phyloP scores from a whole-genome alignment of 768 basidiomycete species.

The Leccinum ochraceum region DNA sequence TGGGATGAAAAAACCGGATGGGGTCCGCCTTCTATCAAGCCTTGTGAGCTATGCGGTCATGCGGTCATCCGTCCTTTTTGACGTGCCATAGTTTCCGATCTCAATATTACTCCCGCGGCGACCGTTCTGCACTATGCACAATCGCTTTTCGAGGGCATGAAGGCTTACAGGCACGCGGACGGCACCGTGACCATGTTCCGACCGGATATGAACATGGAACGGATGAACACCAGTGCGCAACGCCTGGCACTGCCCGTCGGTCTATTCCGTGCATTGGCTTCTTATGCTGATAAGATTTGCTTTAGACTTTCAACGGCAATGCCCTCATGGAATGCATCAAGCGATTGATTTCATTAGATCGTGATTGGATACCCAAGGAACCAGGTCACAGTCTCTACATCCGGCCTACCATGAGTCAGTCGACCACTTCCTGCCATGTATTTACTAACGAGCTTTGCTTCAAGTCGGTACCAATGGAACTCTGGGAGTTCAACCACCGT shows the following conservation, averaged over 20 bases:
- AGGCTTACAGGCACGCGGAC: slow-evolving; percentile 78
- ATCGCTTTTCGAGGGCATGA: slow-evolving; percentile 90
- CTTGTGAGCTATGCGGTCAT: slow-evolving; percentile 55
- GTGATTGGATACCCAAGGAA: slow-evolving; percentile 88
- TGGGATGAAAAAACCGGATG: slow-evolving; percentile 78
- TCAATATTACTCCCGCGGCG: slow-evolving; percentile 36
- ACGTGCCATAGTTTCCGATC: slow-evolving; percentile 22
- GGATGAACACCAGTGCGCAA: slow-evolving; percentile 84
- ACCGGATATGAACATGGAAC: slow-evolving; percentile 97
- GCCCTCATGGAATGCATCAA: slow-evolving; percentile 80
- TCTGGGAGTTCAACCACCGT: slow-evolving; percentile 56
- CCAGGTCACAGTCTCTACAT: slow-evolving; percentile 92
- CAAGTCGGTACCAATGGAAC: slow-evolving; percentile 68
- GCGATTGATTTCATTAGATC: slow-evolving; percentile 79
- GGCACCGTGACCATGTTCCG: slow-evolving; percentile 85
- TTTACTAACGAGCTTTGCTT: slow-evolving; percentile 8
- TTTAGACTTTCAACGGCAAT: slow-evolving; percentile 74
- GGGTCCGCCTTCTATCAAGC: slow-evolving; percentile 78
- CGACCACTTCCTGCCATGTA: background rate
- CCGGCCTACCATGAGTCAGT: slow-evolving; percentile 70
- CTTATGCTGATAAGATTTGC: slow-evolving; percentile 6
- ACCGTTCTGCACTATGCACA: slow-evolving; percentile 94
- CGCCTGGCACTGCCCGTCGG: slow-evolving; percentile 77
- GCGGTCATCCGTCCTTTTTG: background rate
- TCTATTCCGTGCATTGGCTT: slow-evolving; percentile 3